Evolutionary conservation across 768 basidiomycete genomes (phyloP).

Genomic region (Leccinellum luteum): DNA sequence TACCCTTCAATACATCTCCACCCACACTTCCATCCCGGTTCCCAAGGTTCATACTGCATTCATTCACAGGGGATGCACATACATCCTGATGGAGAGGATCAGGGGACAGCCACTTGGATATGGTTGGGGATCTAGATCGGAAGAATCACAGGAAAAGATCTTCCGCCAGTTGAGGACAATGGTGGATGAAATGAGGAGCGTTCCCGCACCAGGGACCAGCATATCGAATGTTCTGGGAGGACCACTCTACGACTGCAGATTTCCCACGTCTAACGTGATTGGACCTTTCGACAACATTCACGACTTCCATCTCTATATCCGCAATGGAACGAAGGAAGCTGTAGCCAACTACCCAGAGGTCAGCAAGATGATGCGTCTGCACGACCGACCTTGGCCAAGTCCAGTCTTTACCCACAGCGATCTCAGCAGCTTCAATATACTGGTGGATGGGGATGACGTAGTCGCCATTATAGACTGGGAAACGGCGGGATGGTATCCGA

Average conservation of each 20-base stretch:
- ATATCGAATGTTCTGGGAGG: no score
- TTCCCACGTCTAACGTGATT: background rate
- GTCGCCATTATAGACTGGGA: conserved; percentile 2
- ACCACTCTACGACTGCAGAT: no score
- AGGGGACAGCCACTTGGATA: no score
- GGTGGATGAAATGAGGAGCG: no score
- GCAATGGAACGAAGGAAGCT: background rate
- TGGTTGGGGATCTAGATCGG: no score
- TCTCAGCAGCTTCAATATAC: background rate
- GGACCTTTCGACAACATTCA: background rate
- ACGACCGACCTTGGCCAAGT: background rate
- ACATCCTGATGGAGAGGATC: no score
- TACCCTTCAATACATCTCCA: no score
- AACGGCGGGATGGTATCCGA: background rate
- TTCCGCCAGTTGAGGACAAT: no score
- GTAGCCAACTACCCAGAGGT: background rate
- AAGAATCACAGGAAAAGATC: no score
- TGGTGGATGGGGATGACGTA: background rate
- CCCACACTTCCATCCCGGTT: background rate
- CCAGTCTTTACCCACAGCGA: background rate
- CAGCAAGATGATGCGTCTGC: background rate
- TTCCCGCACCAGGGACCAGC: no score
- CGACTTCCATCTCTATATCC: background rate
- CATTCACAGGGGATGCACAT: no score
- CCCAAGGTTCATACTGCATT: no score